Percentiles rank a stretch among this genome's conserved stretches.
Conservation (phyloP, 192 early-diverging fungal species). For the Coemansia sp. region DNA sequence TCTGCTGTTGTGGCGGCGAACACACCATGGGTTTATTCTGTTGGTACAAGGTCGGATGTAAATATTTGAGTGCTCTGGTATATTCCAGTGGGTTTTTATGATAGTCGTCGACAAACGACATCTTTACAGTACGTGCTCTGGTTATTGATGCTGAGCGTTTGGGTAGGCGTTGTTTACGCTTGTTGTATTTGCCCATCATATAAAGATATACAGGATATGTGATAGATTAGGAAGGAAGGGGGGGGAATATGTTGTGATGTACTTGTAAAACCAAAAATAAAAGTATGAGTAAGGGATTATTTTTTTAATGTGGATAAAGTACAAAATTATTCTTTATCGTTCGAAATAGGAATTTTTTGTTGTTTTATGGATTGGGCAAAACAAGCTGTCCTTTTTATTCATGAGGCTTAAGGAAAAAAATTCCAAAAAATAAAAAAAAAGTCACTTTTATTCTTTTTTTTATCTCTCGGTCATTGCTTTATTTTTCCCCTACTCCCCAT, state of each 20-base stretch:
- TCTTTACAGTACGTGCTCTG: not conserved
- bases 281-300: not conserved
- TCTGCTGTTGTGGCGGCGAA: not conserved
- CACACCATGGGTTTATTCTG: not conserved
- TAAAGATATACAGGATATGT: not conserved
- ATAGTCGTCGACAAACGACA: constrained; percentile 6
- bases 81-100: not conserved
- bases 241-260: not conserved
- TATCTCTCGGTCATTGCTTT: not conserved
- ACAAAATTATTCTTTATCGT: not conserved
- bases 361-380: not conserved
- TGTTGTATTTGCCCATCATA: not conserved
- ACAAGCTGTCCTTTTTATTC: not conserved
- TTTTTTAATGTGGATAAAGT: not conserved
- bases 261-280: too few species aligned
- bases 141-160: constrained; percentile 1
- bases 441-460: not conserved
- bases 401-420: not conserved
- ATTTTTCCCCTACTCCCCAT: not conserved
- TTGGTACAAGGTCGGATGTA: not conserved
- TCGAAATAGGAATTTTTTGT: not conserved
- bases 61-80: not conserved
- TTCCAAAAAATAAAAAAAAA: not conserved
- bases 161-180: not conserved
- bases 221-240: not conserved